Percentiles rank a stretch among this genome's conserved stretches.
Evolutionary conservation across 1,139 yeast species (phyloP).

Genomic region (Candida sojae): DNA sequence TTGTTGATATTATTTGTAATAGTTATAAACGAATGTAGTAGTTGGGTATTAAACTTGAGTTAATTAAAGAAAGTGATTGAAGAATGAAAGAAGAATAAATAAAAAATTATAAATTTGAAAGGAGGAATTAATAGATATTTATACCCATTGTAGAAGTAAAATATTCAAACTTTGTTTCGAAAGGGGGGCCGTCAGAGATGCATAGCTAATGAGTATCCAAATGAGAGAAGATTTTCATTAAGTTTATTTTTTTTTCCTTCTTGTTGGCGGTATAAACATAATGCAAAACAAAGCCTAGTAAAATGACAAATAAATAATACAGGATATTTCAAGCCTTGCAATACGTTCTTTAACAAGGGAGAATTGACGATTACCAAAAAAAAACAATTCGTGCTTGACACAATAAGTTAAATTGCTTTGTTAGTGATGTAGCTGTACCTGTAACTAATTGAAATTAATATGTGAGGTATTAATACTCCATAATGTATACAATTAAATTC

Average conservation of each 20-base stretch:
- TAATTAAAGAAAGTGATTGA: not conserved
- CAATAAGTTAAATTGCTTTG: not conserved
- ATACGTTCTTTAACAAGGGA: too few species aligned
- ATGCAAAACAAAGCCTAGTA: not conserved
- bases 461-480: too few species aligned
- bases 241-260: not conserved
- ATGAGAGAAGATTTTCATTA: not conserved
- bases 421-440: too few species aligned
- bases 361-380: too few species aligned
- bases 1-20: constrained; percentile 14
- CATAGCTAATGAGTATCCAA: too few species aligned
- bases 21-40: constrained; percentile 14
- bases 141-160: not conserved
- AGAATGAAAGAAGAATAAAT: not conserved
- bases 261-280: not conserved
- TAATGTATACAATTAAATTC: too few species aligned
- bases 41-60: constrained; percentile 9
- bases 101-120: not conserved
- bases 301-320: not conserved
- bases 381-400: not conserved
- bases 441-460: too few species aligned
- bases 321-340: not conserved
- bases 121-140: not conserved
- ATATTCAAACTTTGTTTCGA: not conserved
- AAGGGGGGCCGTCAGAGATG: not conserved